A percentile compares a stretch with the other conserved stretches of the same genome.
Conservation (phyloP, 2,329 filamentous ascomycete species). For the Aschersonia sp. region DNA sequence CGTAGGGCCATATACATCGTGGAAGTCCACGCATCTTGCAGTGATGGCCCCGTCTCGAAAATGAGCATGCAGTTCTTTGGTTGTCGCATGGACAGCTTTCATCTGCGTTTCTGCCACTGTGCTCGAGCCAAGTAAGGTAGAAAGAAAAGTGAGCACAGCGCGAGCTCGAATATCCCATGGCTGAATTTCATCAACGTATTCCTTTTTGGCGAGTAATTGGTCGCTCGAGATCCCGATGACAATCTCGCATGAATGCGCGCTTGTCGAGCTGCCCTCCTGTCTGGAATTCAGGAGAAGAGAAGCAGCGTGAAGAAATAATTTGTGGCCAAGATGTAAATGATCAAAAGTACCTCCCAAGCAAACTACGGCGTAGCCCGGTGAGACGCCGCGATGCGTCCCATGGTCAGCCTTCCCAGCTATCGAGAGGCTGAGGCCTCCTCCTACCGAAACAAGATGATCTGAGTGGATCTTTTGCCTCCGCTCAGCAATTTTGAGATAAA, state of each 20-base stretch:
- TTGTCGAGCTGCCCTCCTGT: not conserved
- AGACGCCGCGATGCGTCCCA: not conserved
- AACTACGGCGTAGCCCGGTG: slow-evolving; percentile 26
- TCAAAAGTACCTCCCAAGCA: slow-evolving; percentile 92
- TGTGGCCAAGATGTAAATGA: slow-evolving; percentile 88
- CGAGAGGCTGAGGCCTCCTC: slow-evolving; percentile 34
- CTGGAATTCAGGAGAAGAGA: slow-evolving; percentile 38
- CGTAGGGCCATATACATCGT: slow-evolving; percentile 81
- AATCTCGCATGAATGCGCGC: slow-evolving; percentile 33
- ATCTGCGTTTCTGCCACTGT: slow-evolving; percentile 11
- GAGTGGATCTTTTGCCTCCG: slow-evolving; percentile 30
- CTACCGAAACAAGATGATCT: slow-evolving; percentile 34
- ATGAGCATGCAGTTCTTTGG: slow-evolving; percentile 12
- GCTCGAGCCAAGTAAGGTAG: slow-evolving; percentile 37
- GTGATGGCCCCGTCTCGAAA: slow-evolving; percentile 31
- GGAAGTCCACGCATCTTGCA: slow-evolving; percentile 71
- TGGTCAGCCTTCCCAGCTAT: not conserved
- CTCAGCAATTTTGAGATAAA: slow-evolving; percentile 33
- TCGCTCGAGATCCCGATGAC: slow-evolving; percentile 84
- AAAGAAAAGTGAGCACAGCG: slow-evolving; percentile 59
- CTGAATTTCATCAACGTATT: slow-evolving; percentile 68
- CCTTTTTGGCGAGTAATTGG: slow-evolving; percentile 75
- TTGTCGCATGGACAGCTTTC: slow-evolving; percentile 1
- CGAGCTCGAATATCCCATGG: slow-evolving; percentile 63
- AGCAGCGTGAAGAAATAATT: slow-evolving; percentile 84